A percentile compares a stretch with the other conserved stretches of the same genome.
Conservation (phyloP, 768 basidiomycete species). For the Tremella yokohamensis region DNA sequence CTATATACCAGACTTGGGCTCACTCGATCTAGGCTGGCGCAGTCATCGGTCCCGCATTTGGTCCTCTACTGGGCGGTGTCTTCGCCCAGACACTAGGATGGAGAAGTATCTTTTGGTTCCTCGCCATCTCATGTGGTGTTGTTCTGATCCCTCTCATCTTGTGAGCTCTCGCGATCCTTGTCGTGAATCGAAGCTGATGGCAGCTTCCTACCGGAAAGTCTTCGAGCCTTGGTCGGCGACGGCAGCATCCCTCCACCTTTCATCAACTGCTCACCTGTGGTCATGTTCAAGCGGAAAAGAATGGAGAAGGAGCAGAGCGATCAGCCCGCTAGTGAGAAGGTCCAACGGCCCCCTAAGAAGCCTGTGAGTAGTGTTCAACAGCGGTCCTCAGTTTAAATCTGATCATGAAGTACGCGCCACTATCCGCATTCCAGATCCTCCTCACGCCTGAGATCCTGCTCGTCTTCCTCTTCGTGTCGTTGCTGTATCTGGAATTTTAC, state of each 20-base stretch:
- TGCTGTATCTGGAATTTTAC: constrained; percentile 48
- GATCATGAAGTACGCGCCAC: constrained; percentile 38
- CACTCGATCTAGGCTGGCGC: constrained; percentile 9
- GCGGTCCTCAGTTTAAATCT: neutral
- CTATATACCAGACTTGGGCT: neutral
- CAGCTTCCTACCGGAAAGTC: constrained; percentile 56
- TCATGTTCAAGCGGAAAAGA: constrained; percentile 21
- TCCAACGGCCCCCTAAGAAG: constrained; percentile 34
- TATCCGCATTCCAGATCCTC: constrained; percentile 43
- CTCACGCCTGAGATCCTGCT: constrained; percentile 46
- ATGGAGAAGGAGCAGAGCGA: constrained; percentile 22
- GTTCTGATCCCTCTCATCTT: constrained; percentile 52
- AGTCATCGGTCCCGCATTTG: constrained; percentile 34
- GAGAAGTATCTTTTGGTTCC: constrained; percentile 52
- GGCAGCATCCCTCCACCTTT: constrained; percentile 43
- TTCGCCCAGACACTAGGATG: constrained; percentile 64
- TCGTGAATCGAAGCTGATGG: neutral
- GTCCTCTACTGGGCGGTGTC: constrained; percentile 58
- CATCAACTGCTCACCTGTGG: constrained; percentile 37
- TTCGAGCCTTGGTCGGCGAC: constrained; percentile 43
- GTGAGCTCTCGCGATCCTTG: constrained; percentile 11
- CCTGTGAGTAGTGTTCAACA: constrained; percentile 23
- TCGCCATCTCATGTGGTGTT: constrained; percentile 34
- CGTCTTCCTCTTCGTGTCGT: constrained; percentile 38
- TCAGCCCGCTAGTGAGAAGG: constrained; percentile 26